Base-by-base conservation (phyloP, 306 rosid species). In the Vachellia pachyceras region DNA sequence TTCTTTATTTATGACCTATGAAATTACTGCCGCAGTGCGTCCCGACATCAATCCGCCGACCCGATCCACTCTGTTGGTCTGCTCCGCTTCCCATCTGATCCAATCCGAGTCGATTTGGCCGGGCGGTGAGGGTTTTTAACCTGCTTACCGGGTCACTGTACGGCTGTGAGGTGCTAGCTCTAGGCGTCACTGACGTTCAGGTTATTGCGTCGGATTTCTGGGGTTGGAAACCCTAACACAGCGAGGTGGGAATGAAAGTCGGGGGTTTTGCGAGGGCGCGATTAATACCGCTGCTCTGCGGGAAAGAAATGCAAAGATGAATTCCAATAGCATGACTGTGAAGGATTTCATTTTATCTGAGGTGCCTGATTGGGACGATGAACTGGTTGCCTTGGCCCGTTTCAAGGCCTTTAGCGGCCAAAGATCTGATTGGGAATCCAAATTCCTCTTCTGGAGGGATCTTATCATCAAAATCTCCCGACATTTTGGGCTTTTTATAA, bases 401-500 rank as follows among this genome's bases (percentile, higher is more conserved):
- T 95, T 95, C 91, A 95, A 93, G 75, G 99, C 91, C 1, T 93
- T 95, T 35, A 91, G 97, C 70, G 99, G 99, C 10, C 99, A 95
- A 73, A 83, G 90, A 76, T 83, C 89, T 25, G 99, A 95, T 77
- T 93, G 97, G 97, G 86, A 91, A 84, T 79, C 88, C 20, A 77
- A 60, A 15, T 93, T 86, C 84, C 65, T 73, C n/a, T 91, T 93
- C 90, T 95, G 99, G 97, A 82, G 89, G 73, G 73, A 88, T 29
- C 75, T 93, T 75, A 91, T 95, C 39, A 79, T 95, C 87, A 75
- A 78, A 75, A 41, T 93, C 54, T 84, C 94, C 40, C 88, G 83
- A 22, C 91, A 88, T 77, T 85, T 91, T 46, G 79, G 88, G 60
- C 14, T 91, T 41, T 79, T 91, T 61, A 35, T 87, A 71, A 73